Base-by-base conservation (phyloP, 441 rosid species). In the Geranium incanum region DNA sequence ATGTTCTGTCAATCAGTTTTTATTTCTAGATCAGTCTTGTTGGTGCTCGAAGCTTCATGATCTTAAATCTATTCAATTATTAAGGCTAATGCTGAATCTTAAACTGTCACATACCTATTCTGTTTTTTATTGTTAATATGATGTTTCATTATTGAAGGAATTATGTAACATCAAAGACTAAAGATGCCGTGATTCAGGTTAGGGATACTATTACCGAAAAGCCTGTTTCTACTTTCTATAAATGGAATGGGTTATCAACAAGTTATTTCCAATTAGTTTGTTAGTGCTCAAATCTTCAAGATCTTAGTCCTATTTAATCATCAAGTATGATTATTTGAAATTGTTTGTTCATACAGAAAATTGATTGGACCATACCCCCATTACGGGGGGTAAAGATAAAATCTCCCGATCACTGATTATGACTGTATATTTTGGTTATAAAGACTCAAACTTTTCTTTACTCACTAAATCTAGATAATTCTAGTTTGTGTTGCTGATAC, bases 241-340 rank as follows among this genome's bases (percentile, higher is more conserved):
- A 43, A 60, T 13, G 71, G 69, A 65, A 67, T 66, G 16, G 60
- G 67, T 45, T 2, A 11, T 13, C 16, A 3, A 23, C 5, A 52
- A 69, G 5, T 4, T 18, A 50, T 76, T 36, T 12, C 16, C 9
- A 6, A 8, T 62, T 19, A 9, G 18, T 63, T 39, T 12, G 0
- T 19, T 71, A 19, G 66, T 74, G 12, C 71, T 57, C 19, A 59
- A 75, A 65, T 65, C 71, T 43, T 68, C 74, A 64, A 3, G 72
- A 70, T 60, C 66, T 60, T 1, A 3, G 66, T 48, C 66, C 23
- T 16, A 39, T 71, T 21, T 11, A 7, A 23, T 41, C 21, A 39
- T 73, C 41, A 48, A 73, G 67, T 18, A 4, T 19, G 21, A 3
- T 38, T 39, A 2, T 68, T 36, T 6, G 67, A 37, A 6, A 66